Evolutionary conservation across 192 early-diverging fungal genomes (phyloP).

Genomic region (Phycomyces nitens): DNA sequence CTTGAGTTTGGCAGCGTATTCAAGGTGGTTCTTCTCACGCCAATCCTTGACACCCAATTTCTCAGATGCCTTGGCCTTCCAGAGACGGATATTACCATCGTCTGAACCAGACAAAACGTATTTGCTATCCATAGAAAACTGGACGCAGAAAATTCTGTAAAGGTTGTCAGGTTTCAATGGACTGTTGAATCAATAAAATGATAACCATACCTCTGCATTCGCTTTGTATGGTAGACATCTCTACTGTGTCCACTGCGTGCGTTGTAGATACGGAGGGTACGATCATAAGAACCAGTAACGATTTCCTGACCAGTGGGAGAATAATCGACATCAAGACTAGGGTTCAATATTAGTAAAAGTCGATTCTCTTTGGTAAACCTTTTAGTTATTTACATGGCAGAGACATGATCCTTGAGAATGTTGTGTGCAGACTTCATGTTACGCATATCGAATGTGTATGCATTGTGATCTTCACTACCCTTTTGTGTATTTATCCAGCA

Average conservation of each 20-base stretch:
- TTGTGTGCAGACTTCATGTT: conserved; percentile 83
- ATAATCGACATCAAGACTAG: conserved; percentile 90
- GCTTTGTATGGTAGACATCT: conserved; percentile 96
- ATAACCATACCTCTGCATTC: conserved; percentile 80
- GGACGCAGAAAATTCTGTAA: conserved; percentile 85
- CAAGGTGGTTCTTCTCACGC: conserved; percentile 73
- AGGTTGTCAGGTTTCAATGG: too few relatives aligned
- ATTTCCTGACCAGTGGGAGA: conserved; percentile 96
- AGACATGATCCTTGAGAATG: conserved; percentile 94
- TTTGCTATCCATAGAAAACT: conserved; percentile 92
- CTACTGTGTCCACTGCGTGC: conserved; percentile 75
- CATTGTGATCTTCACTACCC: conserved; percentile 98
- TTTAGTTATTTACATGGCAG: conserved; percentile 91
- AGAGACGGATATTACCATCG: conserved; percentile 95
- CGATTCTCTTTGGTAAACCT: too few relatives aligned
- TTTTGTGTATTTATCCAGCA: conserved; percentile 6
- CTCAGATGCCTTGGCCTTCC: conserved; percentile 93
- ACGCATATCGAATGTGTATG: conserved; percentile 98
- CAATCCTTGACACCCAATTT: conserved; percentile 64
- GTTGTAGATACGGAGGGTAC: conserved; percentile 85
- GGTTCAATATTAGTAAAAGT: not conserved
- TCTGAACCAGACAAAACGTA: conserved; percentile 94
- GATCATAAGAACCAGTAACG: conserved; percentile 95
- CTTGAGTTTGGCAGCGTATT: conserved; percentile 87
- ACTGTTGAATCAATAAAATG: too few relatives aligned